Percentiles rank a stretch among this genome's conserved stretches.
Conservation (phyloP, 805 yeast genomes). For the Cyberlindnera subsufficiens region DNA sequence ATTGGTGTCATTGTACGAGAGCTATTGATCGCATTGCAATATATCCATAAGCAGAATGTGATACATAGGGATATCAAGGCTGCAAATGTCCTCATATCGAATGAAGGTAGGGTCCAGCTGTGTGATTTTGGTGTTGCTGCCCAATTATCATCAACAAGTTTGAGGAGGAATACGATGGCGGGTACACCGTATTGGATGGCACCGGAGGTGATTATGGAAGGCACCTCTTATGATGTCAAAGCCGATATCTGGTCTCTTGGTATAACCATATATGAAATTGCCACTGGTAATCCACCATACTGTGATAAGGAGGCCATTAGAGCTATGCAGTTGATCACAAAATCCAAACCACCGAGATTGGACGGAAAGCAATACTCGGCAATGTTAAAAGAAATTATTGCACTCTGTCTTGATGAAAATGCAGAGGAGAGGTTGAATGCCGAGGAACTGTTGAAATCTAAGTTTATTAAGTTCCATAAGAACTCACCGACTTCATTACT, state of each 20-base stretch:
- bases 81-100: conserved; percentile 85
- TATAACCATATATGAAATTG: conserved; percentile 87
- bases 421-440: conserved; percentile 86
- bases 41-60: conserved; percentile 83
- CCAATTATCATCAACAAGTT: conserved; percentile 65
- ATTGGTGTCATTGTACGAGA: conserved; percentile 85
- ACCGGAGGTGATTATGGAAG: conserved; percentile 94
- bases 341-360: conserved; percentile 88
- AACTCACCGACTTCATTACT: conserved; percentile 53
- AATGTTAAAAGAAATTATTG: conserved; percentile 77
- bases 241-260: conserved; percentile 99
- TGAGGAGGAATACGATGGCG: conserved; percentile 90
- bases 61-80: conserved; percentile 97
- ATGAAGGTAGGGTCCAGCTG: conserved; percentile 83
- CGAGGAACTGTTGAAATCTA: conserved; percentile 72
- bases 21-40: conserved; percentile 65
- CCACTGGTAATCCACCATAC: conserved; percentile 97
- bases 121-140: conserved; percentile 99
- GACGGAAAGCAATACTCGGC: conserved; percentile 85
- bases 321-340: conserved; percentile 91
- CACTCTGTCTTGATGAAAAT: conserved; percentile 88
- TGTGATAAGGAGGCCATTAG: conserved; percentile 91
- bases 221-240: conserved; percentile 77
- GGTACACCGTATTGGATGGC: conserved; percentile 99
- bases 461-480: conserved; percentile 60